Evolutionary conservation across 2,329 filamentous ascomycete genomes (phyloP).

Genomic region (Curvularia lunata): DNA sequence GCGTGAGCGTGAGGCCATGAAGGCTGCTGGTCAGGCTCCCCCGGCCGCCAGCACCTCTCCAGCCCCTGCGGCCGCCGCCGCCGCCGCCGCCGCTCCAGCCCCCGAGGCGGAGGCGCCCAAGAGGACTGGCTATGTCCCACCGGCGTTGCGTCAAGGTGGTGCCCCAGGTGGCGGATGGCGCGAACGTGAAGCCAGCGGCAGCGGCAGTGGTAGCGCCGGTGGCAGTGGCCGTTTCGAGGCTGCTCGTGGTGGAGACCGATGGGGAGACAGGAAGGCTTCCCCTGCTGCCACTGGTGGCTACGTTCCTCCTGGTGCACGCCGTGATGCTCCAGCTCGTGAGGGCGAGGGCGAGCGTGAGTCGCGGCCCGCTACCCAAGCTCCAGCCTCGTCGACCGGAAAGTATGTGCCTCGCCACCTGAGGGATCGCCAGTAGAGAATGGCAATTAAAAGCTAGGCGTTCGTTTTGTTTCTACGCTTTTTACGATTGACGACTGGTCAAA

Average conservation of each 20-base stretch:
- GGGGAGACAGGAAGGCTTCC: constrained; percentile 42
- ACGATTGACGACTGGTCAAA: constrained; percentile 17
- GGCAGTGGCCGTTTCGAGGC: constrained; percentile 19
- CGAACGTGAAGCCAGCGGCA: constrained; percentile 42
- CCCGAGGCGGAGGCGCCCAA: constrained; percentile 47
- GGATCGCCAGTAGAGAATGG: constrained; percentile 17
- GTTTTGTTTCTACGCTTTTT: constrained; percentile 13
- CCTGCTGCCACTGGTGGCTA: constrained; percentile 43
- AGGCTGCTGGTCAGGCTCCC: constrained; percentile 40
- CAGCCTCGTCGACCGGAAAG: constrained; percentile 43
- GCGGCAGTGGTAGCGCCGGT: constrained; percentile 41
- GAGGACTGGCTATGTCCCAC: constrained; percentile 55
- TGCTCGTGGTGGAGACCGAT: constrained; percentile 33
- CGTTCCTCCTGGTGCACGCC: constrained; percentile 35
- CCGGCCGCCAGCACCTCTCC: constrained; percentile 46
- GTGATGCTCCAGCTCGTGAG: constrained; percentile 28
- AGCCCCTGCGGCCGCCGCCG: constrained; percentile 33
- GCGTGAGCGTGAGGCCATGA: constrained; percentile 73
- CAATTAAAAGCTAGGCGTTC: constrained; percentile 8
- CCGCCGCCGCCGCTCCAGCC: constrained; percentile 39
- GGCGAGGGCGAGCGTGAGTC: constrained; percentile 30
- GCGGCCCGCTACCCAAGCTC: constrained; percentile 32
- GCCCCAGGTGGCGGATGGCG: constrained; percentile 47
- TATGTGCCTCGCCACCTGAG: constrained; percentile 51
- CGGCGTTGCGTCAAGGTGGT: constrained; percentile 50